phyloP scores from a whole-genome alignment of 768 basidiomycete species.

The Rubroboletus satanas region DNA sequence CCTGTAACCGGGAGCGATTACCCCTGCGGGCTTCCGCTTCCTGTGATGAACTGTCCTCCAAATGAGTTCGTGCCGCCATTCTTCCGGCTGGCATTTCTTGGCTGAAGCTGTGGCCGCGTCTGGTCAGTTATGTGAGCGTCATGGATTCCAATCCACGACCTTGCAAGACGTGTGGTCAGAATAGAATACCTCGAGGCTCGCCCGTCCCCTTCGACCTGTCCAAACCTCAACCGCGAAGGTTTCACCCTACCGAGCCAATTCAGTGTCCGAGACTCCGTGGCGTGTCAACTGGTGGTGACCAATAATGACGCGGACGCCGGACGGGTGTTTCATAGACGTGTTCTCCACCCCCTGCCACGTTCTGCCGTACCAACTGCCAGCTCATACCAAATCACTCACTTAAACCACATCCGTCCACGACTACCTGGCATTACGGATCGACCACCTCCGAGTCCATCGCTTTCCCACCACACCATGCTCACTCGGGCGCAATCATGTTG shows the following conservation, averaged over 20 bases:
- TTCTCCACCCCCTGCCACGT: neutral
- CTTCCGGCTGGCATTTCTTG: conserved; percentile 5
- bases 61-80: conserved; percentile 18
- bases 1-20: conserved; percentile 9
- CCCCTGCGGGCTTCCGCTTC: conserved; percentile 30
- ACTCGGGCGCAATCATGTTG: conserved; percentile 20
- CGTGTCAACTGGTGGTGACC: conserved; percentile 1
- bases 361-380: conserved; percentile 11
- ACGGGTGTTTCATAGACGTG: neutral
- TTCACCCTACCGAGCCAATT: conserved; percentile 14
- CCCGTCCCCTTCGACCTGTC: neutral
- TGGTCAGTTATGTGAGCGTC: conserved; percentile 1
- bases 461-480: conserved; percentile 15
- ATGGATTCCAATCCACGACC: conserved; percentile 4
- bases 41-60: conserved; percentile 18
- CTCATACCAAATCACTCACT: conserved; percentile 8
- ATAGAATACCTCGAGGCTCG: conserved; percentile 12
- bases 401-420: conserved; percentile 12
- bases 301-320: neutral
- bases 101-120: conserved; percentile 2
- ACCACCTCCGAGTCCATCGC: conserved; percentile 14
- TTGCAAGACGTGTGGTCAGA: neutral
- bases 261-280: conserved; percentile 34
- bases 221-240: conserved; percentile 28
- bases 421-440: neutral